phyloP scores from a whole-genome alignment of 208 protist species.

The Angomonas ambiguus region DNA sequence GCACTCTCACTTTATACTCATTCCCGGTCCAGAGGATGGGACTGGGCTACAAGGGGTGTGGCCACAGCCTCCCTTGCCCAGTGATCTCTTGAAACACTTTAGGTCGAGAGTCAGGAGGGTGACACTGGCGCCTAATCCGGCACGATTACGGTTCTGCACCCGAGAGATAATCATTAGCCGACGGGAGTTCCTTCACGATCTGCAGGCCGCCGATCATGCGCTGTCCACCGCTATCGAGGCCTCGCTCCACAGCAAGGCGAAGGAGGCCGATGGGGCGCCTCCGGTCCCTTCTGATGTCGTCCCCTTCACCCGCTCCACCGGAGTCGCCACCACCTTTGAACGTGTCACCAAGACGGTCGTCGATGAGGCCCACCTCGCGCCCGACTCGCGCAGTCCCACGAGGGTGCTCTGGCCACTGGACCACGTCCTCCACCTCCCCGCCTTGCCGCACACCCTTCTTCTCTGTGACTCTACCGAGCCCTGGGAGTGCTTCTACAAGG shows the following conservation, averaged over 20 bases:
- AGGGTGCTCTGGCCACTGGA: conserved; percentile 73
- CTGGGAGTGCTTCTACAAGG: conserved; percentile 88
- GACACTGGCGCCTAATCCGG: conserved; percentile 76
- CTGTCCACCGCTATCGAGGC: conserved; percentile 14
- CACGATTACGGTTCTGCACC: conserved; percentile 79
- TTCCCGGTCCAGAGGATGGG: conserved; percentile 73
- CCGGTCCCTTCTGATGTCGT: not conserved
- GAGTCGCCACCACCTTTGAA: conserved; percentile 48
- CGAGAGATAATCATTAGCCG: conserved; percentile 80
- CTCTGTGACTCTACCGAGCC: conserved; percentile 85
- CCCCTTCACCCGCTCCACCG: conserved; percentile 21
- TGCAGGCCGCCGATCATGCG: conserved; percentile 52
- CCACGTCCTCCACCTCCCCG: conserved; percentile 58
- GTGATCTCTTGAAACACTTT: conserved; percentile 43
- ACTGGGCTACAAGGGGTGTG: conserved; percentile 63
- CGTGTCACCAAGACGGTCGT: conserved; percentile 74
- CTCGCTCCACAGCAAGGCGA: not conserved
- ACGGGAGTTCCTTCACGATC: conserved; percentile 61
- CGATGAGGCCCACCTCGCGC: conserved; percentile 76
- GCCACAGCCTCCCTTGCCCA: conserved; percentile 68
- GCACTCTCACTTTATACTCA: conserved; percentile 71
- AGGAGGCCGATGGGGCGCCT: not conserved
- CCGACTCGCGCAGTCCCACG: conserved; percentile 27
- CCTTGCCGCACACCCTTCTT: conserved; percentile 80
- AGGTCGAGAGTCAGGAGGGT: conserved; percentile 55